Conservation (phyloP, 768 basidiomycete species). For the Kwoniella dendrophila region DNA sequence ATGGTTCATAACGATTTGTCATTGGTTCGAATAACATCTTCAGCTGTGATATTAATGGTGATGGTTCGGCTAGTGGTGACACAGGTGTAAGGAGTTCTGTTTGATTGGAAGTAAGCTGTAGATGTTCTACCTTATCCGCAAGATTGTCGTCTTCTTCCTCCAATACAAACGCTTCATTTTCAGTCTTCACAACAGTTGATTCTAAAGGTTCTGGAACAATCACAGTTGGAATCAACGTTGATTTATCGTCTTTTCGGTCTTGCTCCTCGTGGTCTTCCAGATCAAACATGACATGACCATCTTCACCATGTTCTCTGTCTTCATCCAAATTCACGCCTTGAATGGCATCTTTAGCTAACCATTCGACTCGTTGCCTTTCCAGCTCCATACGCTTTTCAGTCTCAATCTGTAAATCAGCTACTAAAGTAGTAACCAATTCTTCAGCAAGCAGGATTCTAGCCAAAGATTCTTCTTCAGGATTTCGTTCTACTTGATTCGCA, state of each 20-base stretch:
- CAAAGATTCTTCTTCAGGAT: constrained; percentile 33
- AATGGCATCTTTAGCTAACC: constrained; percentile 47
- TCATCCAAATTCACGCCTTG: constrained; percentile 20
- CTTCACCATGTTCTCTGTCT: constrained; percentile 14
- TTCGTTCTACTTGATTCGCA: background rate
- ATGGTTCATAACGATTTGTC: constrained; percentile 23
- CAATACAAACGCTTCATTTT: background rate
- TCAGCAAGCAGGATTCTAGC: constrained; percentile 52
- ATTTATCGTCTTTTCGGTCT: background rate
- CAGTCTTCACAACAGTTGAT: too few species aligned
- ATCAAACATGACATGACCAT: constrained; percentile 39
- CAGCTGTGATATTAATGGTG: constrained; percentile 25
- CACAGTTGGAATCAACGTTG: background rate
- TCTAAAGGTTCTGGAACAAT: background rate
- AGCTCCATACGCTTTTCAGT: constrained; percentile 47
- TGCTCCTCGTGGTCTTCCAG: constrained; percentile 28
- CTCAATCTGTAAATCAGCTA: constrained; percentile 52
- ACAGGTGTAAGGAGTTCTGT: background rate
- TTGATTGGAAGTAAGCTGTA: background rate
- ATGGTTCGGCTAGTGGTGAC: constrained; percentile 12
- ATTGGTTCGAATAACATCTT: constrained; percentile 35
- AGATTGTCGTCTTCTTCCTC: background rate
- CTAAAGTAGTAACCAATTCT: constrained; percentile 49
- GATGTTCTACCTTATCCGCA: background rate
- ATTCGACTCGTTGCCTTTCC: constrained; percentile 47